Percentiles rank a stretch among this genome's conserved stretches.
These are phyloP conservation scores for Hirsutella minnesotensis DNA, from an alignment of 2,329 filamentous ascomycete species.

Conservation along the genomic window DNA sequence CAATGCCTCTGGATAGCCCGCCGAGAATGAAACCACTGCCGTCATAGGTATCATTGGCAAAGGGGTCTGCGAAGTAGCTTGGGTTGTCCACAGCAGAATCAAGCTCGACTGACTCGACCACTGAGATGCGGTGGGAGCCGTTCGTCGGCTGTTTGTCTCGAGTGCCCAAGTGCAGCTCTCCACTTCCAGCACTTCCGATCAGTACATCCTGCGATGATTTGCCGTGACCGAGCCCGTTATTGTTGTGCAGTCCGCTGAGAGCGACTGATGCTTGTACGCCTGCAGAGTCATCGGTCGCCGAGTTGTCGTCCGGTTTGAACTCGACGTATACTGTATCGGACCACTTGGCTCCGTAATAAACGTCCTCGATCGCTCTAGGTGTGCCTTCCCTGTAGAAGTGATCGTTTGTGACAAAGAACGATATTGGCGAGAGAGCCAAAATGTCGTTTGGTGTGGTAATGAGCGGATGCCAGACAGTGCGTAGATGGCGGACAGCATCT, in stretches of 20 bases:
- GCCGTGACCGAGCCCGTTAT: constrained; percentile 45
- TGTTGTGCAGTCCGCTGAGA: constrained; percentile 33
- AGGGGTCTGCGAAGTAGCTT: constrained; percentile 43
- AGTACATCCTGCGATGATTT: constrained; percentile 26
- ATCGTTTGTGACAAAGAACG: constrained; percentile 50
- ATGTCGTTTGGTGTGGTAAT: constrained; percentile 49
- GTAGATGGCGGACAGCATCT: constrained; percentile 29
- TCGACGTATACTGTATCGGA: constrained; percentile 34
- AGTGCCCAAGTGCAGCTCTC: constrained; percentile 30
- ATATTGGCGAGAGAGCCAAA: constrained; percentile 29
- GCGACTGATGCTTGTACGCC: constrained; percentile 32
- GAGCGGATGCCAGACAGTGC: constrained; percentile 39
- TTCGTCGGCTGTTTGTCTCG: constrained; percentile 8
- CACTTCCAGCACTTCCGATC: constrained; percentile 30
- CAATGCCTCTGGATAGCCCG: constrained; percentile 29
- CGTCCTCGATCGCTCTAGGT: constrained; percentile 34
- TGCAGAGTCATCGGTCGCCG: constrained; percentile 12
- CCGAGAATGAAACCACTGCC: constrained; percentile 41
- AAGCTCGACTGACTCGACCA: constrained; percentile 30
- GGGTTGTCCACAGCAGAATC: constrained; percentile 44
- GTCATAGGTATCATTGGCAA: constrained; percentile 27
- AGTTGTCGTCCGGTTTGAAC: constrained; percentile 14
- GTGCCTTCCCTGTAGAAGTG: constrained; percentile 38
- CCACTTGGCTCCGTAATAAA: constrained; percentile 31
- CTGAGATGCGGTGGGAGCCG: constrained; percentile 7